Base-by-base conservation (phyloP, 352 stramenopile genomes). In the Phytophthora foliorum region DNA sequence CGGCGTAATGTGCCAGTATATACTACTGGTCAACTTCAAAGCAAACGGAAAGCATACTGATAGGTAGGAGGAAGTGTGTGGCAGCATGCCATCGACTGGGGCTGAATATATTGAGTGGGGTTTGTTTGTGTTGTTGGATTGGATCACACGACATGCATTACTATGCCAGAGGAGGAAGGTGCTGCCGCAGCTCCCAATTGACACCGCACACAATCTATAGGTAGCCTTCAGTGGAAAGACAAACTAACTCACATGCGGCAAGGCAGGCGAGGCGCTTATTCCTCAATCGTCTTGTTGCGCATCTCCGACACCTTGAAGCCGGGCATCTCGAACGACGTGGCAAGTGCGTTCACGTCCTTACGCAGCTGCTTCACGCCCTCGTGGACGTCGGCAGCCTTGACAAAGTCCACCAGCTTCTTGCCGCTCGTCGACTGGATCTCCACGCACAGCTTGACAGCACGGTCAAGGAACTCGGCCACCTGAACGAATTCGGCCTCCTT, bases 391-490 rank as follows among this genome's bases (percentile, higher is more conserved):
- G 98, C 80, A n/a, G 90, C 82, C 64, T 90, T 90, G 42, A 97
- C 76, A 63, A 98, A 98, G 78, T 98, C 93, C 51, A 95, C 92
- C 21, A 99, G 76, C 78, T 97, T 96, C 76, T 97, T 94, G 76
- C 92, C 93, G 42, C 81, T 93, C 57, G 79, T 95, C 49, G 86
- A 74, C 79, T 99, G 94, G 50, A 99, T 97, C 60, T 98, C 84
- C 29, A 98, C 46, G 63, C 93, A 97, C 60, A 99, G 87, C 78
- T 99, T 79, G 22, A 98, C 91, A 44, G 96, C 96, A 42, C 92
- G 82, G 88, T 99, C 85, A 5, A 99, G 75, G 77, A 99, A 99
- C 41, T 95, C 84, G 14, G 97, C 97, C 31, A 99, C 93, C 79
- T 97, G 70, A 38, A 98, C 72, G 80, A 99, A 99, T 59, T 99